Evolutionary conservation across 2,329 filamentous ascomycete genomes (phyloP).

Genomic region (Penicillium sp.): DNA sequence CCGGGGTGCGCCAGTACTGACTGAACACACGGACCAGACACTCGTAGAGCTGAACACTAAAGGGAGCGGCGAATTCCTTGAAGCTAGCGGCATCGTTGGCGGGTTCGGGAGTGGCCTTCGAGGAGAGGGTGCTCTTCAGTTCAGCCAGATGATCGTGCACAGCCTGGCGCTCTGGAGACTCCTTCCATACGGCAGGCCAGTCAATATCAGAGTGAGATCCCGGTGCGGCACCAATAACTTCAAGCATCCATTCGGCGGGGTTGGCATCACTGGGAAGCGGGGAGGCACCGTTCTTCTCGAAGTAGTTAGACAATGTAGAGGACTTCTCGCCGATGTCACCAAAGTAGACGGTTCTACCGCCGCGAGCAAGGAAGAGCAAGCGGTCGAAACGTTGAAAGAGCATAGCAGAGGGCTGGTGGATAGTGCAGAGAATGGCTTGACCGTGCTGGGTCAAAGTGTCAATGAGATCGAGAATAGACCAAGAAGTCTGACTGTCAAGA

Average conservation of each 20-base stretch:
- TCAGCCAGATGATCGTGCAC: slow-evolving; percentile 60
- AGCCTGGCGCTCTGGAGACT: slow-evolving; percentile 56
- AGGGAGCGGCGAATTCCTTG: slow-evolving; percentile 79
- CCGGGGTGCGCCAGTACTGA: slow-evolving; percentile 88
- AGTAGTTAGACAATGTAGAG: slow-evolving; percentile 60
- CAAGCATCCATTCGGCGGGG: slow-evolving; percentile 74
- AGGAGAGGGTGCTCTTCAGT: slow-evolving; percentile 45
- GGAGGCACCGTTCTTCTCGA: slow-evolving; percentile 64
- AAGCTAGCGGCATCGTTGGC: slow-evolving; percentile 56
- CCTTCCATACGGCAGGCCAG: slow-evolving; percentile 65
- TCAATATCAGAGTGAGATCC: slow-evolving; percentile 64
- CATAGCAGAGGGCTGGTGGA: slow-evolving; percentile 95
- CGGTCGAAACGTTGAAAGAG: slow-evolving; percentile 83
- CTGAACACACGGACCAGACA: slow-evolving; percentile 77
- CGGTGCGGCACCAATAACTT: slow-evolving; percentile 60
- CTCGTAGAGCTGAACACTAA: slow-evolving; percentile 64
- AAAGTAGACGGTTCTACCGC: slow-evolving; percentile 69
- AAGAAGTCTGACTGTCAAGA: slow-evolving; percentile 89
- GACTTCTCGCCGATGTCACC: slow-evolving; percentile 65
- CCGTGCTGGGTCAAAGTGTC: slow-evolving; percentile 87
- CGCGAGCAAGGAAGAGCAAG: slow-evolving; percentile 63
- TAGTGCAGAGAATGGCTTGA: slow-evolving; percentile 93
- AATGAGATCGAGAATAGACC: slow-evolving; percentile 84
- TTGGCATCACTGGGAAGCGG: slow-evolving; percentile 64
- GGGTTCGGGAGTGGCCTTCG: slow-evolving; percentile 40